Percentiles rank a stretch among this genome's conserved stretches.
These are phyloP conservation scores for Xylaria sp. DNA, from an alignment of 2,329 filamentous ascomycete species.

Conservation along the genomic window DNA sequence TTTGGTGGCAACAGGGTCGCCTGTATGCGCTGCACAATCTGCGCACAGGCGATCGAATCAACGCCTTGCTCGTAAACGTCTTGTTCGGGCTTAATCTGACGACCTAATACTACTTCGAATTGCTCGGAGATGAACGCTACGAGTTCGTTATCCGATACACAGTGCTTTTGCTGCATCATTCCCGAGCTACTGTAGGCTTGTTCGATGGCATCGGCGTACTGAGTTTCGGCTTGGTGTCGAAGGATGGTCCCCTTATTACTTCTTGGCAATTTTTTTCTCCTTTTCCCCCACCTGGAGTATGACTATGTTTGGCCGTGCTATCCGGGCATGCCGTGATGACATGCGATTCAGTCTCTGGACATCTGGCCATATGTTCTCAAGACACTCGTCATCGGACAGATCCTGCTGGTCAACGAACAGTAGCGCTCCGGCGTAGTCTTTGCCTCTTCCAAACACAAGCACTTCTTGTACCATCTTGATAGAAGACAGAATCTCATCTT, in stretches of 20 bases:
- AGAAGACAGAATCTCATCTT: conserved; percentile 47
- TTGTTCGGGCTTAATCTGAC: conserved; percentile 31
- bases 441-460: conserved; percentile 56
- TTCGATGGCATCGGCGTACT: conserved; percentile 43
- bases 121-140: conserved; percentile 29
- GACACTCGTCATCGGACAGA: conserved; percentile 34
- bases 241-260: conserved; percentile 60
- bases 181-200: conserved; percentile 35
- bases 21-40: conserved; percentile 39
- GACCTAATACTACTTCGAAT: conserved; percentile 32
- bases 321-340: conserved; percentile 46
- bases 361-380: conserved; percentile 38
- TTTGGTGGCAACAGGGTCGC: conserved; percentile 19
- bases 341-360: conserved; percentile 45
- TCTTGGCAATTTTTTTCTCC: conserved; percentile 42
- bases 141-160: conserved; percentile 35
- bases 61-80: conserved; percentile 56
- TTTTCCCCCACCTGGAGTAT: conserved; percentile 35
- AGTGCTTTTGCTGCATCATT: conserved; percentile 1
- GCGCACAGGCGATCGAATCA: conserved; percentile 54
- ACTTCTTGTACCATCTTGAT: conserved; percentile 44
- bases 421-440: conserved; percentile 51
- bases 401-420: conserved; percentile 41
- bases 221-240: conserved; percentile 45
- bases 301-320: conserved; percentile 47